These are phyloP conservation scores for Linanthus parryae DNA, from an alignment of 148 eudicot species.

Conservation along the genomic window DNA sequence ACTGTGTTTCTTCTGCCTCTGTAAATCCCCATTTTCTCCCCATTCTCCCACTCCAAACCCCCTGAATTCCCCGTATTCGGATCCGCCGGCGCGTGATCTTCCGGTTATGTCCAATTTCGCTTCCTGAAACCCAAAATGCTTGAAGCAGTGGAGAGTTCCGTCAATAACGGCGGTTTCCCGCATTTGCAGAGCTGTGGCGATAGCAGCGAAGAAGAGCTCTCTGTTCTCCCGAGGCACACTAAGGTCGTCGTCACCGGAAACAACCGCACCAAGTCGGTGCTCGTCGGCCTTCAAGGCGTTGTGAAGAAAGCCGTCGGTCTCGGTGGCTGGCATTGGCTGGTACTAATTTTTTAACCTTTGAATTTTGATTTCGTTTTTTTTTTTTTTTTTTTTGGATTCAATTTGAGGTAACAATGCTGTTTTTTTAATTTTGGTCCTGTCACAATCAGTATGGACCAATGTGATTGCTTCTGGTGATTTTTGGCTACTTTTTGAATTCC, in stretches of 20 bases:
- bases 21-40: too few species aligned
- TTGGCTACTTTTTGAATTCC: not conserved
- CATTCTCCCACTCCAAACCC: too few species aligned
- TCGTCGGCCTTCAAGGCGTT: conserved; percentile 70
- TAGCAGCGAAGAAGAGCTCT: conserved; percentile 64
- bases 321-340: conserved; percentile 95
- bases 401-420: not conserved
- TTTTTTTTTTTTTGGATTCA: too few species aligned
- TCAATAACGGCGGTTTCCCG: conserved; percentile 25
- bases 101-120: too few species aligned
- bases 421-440: not conserved
- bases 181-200: conserved; percentile 47
- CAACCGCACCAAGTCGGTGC: conserved; percentile 68
- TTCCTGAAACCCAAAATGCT: too few species aligned
- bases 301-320: conserved; percentile 81
- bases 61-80: too few species aligned
- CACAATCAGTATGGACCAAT: not conserved
- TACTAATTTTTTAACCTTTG: conserved; percentile 12
- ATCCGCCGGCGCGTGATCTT: too few species aligned
- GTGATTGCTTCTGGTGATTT: not conserved
- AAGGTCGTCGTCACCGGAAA: conserved; percentile 75
- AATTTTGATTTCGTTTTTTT: not conserved
- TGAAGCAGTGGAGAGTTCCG: conserved; percentile 31
- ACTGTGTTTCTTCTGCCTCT: too few species aligned
- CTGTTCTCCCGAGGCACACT: conserved; percentile 65